Base-by-base conservation (phyloP, 148 eudicot genomes). In the Vaccinium macrocarpon region DNA sequence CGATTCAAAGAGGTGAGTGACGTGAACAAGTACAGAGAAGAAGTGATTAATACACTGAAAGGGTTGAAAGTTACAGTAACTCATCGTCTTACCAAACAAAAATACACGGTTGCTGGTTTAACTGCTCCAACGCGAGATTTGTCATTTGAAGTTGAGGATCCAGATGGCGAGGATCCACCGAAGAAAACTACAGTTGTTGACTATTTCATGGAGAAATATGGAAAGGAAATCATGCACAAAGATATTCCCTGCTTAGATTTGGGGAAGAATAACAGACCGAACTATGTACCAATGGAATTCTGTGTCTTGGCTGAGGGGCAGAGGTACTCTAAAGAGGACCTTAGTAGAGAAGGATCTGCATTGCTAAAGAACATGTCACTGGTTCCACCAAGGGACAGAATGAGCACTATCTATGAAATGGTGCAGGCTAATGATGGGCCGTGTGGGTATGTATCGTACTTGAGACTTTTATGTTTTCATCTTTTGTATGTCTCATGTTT, bases 251-350 rank as follows among this genome's bases (percentile, higher is more conserved):
- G 93, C 79, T 86, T 94, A 61, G 87, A 88, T 79, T 84, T 93
- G 82, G 94, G 93, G 70, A 92, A 82, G 81, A 79, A 81, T 29
- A 84, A 85, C 29, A 90, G 81, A 64, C 68, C 57, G 18, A 93
- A 93, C 68, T 87, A 89, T 84, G 90, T 93, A 8, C 96, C 98
- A 0, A 88, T 93, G 83, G 98, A 94, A 82, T 87, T 92, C 15
- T 94, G 98, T 82, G 84, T 89, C 59, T 83, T 94, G 90, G 92
- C 88, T 51, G 93, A 93, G 90, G 94, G 95, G 48, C 95, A 92
- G 85, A 91, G 93, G 87, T 92, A 35, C 25, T 90, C 90, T 8
- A 92, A 90, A 87, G 98, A 93, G 80, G 5, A 86, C 14, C 73
- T 92, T 81, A 89, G 87, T 57, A 62, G 21, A n/a, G 23, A 89